Base-by-base conservation (phyloP, 2,329 filamentous ascomycete genomes). In the Microdochium paspali region DNA sequence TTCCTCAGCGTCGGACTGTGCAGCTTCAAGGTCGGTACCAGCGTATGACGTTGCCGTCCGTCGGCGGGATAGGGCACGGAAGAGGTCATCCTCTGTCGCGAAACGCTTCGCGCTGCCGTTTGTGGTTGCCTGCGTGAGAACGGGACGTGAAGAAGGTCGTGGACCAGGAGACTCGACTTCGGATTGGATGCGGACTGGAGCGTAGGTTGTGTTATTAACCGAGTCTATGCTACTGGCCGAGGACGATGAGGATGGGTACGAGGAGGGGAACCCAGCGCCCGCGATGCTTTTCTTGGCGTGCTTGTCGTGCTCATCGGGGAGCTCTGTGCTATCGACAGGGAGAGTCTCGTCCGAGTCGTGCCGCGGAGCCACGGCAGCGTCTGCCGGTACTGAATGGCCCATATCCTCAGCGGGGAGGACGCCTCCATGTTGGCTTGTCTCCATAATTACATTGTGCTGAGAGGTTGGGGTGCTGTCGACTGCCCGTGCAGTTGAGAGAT, bases 41-140 rank as follows among this genome's bases (percentile, higher is more conserved):
- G 18, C 18, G 10, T 40, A 10, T 10, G 61, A 63, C 9, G 61
- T 57, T 6, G 57, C 62, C 0, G 73, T 75, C n/a, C 69, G 70
- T 5, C 74, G 69, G 12, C 69, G 66, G 0, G 76, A 77, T 0
- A 80, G 53, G 0, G 61, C 67, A 1, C 66, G 64, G 50, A 79
- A 73, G 0, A 80, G 52, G 20, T 79, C 74, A 23, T 79, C 73
- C 55, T 80, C 75, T 2, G 64, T 71, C n/a, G 35, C 35, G 18
- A 40, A 40, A 12, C 35, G 35, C 18, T 40, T 40, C 12, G 18
- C 12, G 3, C 58, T 57, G 2, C 49, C 49, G 1, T 56, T 62
- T n/a, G 51, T 55, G 18, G 53, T 56, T 23, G 53, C 60, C 24
- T 56, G 50, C 10, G 47, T 44, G 0, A 63, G 40, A 0, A 49